Evolutionary conservation across 768 basidiomycete genomes (phyloP), one percentile per base, ranked within the genome.

Genomic region (Boletus sp.): DNA sequence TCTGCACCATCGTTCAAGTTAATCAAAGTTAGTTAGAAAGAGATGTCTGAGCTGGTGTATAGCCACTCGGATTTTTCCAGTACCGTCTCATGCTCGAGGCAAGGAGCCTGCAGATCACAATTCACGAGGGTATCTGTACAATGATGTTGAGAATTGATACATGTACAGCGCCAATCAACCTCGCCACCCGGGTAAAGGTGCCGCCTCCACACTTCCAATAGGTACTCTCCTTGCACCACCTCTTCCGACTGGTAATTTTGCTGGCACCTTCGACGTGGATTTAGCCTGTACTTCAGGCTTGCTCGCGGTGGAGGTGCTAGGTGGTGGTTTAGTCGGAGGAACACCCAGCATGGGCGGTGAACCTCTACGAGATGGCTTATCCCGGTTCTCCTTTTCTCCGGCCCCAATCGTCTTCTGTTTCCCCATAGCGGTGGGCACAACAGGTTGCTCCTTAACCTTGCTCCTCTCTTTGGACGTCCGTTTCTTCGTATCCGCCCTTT

Each of bases 121-220:
- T n/a, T 23, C 38, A 6, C 17, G 2, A 23, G 59, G 56, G 55
- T 58, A 68, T 67, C 64, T 61, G 61, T 61, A 63, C 57, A 53
- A 59, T 61, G 60, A 71, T 57, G 45, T 51, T 7, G 35, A 49
- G 8, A 43, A 25, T 32, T 40, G 56, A n/a, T 62, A 51, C 56
- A 41, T 49, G 54, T 53, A 69, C 19, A 59, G 50, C 14, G 13
- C 51, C 35, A 9, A 47, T 70, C 62, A 83, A 15, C 76, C 77
- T 64, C 77, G 77, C 78, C 83, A 78, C 1, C 75, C 74, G 33
- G 77, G 80, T 11, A 70, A 68, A 7, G 76, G 69, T 5, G 82
- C 82, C 5, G 85, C 86, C 51, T 87, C 84, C 2, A 77, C 77
- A 58, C 85, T 87, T 56, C 82, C 80, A n/a, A 87, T 72, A 5